These are phyloP conservation scores for Chaetomium sp. DNA, from an alignment of 2,329 filamentous ascomycete genomes.

Conservation along the genomic window DNA sequence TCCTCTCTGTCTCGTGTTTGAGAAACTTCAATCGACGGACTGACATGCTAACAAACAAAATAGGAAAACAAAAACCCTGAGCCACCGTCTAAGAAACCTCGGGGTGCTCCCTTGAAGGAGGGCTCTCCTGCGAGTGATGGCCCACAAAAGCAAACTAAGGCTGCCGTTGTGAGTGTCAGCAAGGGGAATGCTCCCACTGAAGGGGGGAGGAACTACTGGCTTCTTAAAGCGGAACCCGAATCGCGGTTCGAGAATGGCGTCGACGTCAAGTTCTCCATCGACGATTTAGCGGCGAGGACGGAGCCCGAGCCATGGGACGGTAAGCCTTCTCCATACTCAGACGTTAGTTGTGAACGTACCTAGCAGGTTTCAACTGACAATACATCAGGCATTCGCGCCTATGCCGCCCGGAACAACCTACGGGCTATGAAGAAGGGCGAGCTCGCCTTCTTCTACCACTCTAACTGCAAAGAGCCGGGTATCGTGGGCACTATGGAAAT, in stretches of 20 bases:
- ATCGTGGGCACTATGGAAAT: constrained; percentile 88
- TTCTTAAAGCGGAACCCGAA: constrained; percentile 85
- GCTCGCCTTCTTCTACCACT: constrained; percentile 94
- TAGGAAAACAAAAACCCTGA: too few relatives aligned
- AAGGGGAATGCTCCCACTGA: neutral
- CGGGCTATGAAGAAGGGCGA: constrained; percentile 87
- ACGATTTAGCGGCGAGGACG: constrained; percentile 67
- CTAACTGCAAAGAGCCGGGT: constrained; percentile 82
- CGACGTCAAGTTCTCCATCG: constrained; percentile 91
- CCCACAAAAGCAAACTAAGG: neutral
- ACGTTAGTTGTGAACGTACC: too few relatives aligned
- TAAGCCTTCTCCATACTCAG: constrained; percentile 32
- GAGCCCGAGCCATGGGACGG: constrained; percentile 89
- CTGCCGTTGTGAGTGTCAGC: neutral
- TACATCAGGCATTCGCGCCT: constrained; percentile 41
- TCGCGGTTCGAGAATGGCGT: constrained; percentile 77
- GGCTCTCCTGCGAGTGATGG: too few relatives aligned
- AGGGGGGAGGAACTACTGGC: constrained; percentile 52
- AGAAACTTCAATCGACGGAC: too few relatives aligned
- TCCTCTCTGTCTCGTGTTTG: too few relatives aligned
- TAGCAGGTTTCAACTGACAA: too few relatives aligned
- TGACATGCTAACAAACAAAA: too few relatives aligned
- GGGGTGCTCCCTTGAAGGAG: too few relatives aligned
- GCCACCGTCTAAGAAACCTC: too few relatives aligned
- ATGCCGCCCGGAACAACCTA: constrained; percentile 77